Evolutionary conservation across 1,284 basidiomycete species (phyloP), one percentile per base, ranked within the genome.

Genomic region (Hemileia vastatrix): DNA sequence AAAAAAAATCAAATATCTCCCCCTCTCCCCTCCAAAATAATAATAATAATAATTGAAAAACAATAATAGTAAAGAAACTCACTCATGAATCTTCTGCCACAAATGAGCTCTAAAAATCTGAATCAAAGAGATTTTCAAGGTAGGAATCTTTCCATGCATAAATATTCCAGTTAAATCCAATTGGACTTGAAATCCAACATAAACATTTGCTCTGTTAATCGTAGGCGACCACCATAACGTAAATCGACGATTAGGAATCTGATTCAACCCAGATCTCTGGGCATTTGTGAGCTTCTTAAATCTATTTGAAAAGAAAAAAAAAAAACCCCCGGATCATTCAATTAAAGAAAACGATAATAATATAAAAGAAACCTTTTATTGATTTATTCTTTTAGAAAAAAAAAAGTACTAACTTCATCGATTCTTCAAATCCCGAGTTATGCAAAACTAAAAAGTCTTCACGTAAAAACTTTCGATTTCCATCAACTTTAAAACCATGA

Each of bases 191-290:
- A 98, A 98, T 83, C 94, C 95, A 75, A 97, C 92, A 75, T 97
- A 97, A 77, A 97, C 92, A 75, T 97, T 98, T 60, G 93, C 92
- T 68, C 93, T 88, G 78, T 97, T 97, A 80, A 97, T 92, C 0
- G 89, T 91, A 18, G 92, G 92, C 74, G 88, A 92, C 94, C 94
- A 99, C 95, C 95, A 99, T 4, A 98, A 82, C 2, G 93, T 98
- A 80, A 98, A 98, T n/a, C 94, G 88, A 84, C 95, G 92, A 77
- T 98, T 99, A 5, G 95, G 95, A 76, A 99, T 96, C 77, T 98
- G 93, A 76, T 91, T 92, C 47, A 96, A 79, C 87, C 93, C 92
- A 45, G 91, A 95, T 52, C 91, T 86, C 80, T 92, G 94, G 31
- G 89, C 94, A 74, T 92, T 95, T 49, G 91, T 95, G 59, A 95